Percentiles rank a stretch among this genome's conserved stretches.
Evolutionary conservation across 192 early-diverging fungal genomes (phyloP).

Genomic region (Nowakowskiella sp.): DNA sequence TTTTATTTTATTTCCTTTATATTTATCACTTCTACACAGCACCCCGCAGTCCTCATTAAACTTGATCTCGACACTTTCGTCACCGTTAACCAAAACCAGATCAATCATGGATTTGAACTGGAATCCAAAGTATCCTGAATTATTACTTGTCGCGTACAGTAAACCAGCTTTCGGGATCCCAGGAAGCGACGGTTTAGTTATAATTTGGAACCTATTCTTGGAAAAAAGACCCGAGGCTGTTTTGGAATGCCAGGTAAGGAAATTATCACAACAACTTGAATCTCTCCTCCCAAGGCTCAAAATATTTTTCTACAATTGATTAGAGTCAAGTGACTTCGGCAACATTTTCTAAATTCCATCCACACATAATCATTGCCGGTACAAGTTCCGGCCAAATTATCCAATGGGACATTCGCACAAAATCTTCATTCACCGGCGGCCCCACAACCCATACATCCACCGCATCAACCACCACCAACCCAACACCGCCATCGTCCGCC

Average conservation of each 20-base stretch:
- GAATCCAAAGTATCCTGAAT: conserved; percentile 85
- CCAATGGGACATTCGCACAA: conserved; percentile 93
- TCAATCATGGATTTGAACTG: conserved; percentile 90
- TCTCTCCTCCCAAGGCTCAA: neutral
- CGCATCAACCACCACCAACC: neutral
- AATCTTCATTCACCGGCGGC: no score
- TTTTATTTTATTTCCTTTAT: conserved; percentile 11
- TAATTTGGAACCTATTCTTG: conserved; percentile 89
- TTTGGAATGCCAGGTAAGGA: conserved; percentile 70
- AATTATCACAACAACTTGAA: no score
- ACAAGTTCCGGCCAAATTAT: conserved; percentile 97
- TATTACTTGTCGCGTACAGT: conserved; percentile 85
- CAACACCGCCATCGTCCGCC: neutral
- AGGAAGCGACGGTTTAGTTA: conserved; percentile 90
- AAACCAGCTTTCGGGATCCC: conserved; percentile 76
- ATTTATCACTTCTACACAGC: neutral
- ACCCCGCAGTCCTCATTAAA: no score
- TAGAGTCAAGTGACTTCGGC: conserved; percentile 72
- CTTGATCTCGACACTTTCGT: neutral
- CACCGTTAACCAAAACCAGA: conserved; percentile 75
- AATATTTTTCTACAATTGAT: conserved; percentile 47
- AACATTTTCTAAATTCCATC: conserved; percentile 86
- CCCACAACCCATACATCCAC: neutral
- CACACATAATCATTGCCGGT: conserved; percentile 85
- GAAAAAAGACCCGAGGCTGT: conserved; percentile 89